Conservation (phyloP, 768 basidiomycete genomes). For the Mycena belliarum region DNA sequence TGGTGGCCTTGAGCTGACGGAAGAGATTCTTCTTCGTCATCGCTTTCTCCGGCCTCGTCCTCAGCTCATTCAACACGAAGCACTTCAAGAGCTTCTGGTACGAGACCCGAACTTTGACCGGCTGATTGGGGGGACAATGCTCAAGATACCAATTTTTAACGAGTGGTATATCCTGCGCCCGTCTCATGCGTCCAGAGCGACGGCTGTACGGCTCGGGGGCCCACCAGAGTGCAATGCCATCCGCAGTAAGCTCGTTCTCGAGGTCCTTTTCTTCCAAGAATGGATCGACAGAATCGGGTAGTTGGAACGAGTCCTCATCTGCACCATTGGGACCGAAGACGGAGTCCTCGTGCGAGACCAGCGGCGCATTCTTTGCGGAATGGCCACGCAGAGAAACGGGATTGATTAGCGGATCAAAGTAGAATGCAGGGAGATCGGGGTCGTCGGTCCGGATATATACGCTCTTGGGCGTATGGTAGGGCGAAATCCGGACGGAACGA, state of each 20-base stretch:
- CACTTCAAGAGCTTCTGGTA: constrained; percentile 98
- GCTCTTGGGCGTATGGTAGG: constrained; percentile 93
- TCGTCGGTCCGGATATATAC: constrained; percentile 99
- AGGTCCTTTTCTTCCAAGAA: constrained; percentile 80
- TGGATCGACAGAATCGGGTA: constrained; percentile 75
- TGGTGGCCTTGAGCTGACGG: constrained; percentile 94
- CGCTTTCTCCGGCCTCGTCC: constrained; percentile 87
- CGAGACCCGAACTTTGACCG: constrained; percentile 97
- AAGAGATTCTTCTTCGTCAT: constrained; percentile 99
- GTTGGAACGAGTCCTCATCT: constrained; percentile 85
- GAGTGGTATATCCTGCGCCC: constrained; percentile 93
- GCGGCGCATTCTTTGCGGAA: constrained; percentile 76
- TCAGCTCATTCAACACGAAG: constrained; percentile 92
- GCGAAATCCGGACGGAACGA: constrained; percentile 87
- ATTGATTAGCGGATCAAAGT: constrained; percentile 98
- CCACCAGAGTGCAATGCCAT: constrained; percentile 98
- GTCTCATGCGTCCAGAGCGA: constrained; percentile 87
- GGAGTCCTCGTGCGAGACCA: constrained; percentile 87
- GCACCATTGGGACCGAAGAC: constrained; percentile 87
- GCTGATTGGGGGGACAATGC: constrained; percentile 94
- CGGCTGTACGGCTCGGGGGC: constrained; percentile 95
- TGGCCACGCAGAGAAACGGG: constrained; percentile 92
- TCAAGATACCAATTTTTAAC: constrained; percentile 99
- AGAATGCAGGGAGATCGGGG: constrained; percentile 98
- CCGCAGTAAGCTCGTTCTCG: constrained; percentile 90